These are phyloP conservation scores for Flaveria robusta DNA, from an alignment of 129 eudicot genomes.

Conservation along the genomic window DNA sequence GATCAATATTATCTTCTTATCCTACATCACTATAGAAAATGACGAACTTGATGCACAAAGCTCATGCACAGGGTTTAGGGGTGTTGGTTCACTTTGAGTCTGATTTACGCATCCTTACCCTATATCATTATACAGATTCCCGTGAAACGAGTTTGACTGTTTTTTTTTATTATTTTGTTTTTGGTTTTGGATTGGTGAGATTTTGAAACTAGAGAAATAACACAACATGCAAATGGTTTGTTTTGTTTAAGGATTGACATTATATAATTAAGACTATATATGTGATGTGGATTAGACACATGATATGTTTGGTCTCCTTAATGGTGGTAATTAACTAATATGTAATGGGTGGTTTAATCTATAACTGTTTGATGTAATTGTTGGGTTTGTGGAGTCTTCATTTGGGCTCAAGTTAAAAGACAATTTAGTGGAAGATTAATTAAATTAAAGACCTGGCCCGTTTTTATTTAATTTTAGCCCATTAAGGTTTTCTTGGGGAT, in stretches of 20 bases:
- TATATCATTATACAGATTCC: slow-evolving; percentile 47
- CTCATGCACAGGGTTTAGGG: too few species aligned
- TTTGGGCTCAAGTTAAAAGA: too few species aligned
- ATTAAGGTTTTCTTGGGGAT: too few species aligned
- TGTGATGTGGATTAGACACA: slow-evolving; percentile 23
- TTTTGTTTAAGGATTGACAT: slow-evolving; percentile 32
- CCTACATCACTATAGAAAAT: slow-evolving; percentile 53
- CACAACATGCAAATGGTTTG: slow-evolving; percentile 23
- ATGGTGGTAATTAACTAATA: slow-evolving; percentile 29
- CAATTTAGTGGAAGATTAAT: too few species aligned
- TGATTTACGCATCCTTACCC: slow-evolving; percentile 35
- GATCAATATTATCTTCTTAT: slow-evolving; percentile 52
- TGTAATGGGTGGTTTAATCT: slow-evolving; percentile 29
- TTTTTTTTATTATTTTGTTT: slow-evolving; percentile 1
- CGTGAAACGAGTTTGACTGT: slow-evolving; percentile 8
- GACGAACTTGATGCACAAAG: too few species aligned
- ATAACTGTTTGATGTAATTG: slow-evolving; percentile 1
- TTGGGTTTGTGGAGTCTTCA: too few species aligned
- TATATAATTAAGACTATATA: slow-evolving; percentile 21
- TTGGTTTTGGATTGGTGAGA: slow-evolving; percentile 41
- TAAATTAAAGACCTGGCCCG: too few species aligned
- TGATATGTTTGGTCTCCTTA: slow-evolving; percentile 27
- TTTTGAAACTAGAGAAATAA: slow-evolving; percentile 24
- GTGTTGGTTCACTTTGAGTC: too few species aligned
- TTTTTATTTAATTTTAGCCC: too few species aligned